Evolutionary conservation across 305 asterid genomes (phyloP), one percentile per base, ranked within the genome.

Genomic region (Striga hermonthica): DNA sequence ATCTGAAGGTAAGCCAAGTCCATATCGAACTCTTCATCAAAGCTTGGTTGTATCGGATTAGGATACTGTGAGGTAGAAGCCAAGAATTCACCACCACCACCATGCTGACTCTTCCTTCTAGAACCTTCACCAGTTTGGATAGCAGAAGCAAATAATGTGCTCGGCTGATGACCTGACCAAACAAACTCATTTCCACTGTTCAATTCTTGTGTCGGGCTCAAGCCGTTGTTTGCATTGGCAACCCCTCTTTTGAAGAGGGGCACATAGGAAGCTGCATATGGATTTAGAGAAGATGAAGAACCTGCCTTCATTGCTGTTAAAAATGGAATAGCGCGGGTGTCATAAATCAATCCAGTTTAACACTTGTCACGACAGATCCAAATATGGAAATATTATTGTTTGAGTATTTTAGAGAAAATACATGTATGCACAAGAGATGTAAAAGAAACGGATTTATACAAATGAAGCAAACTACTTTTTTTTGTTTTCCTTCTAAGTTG

Each of bases 1-100:
- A 80, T 80, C 83, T 84, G 95, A 72, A 91, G 89, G 76, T 77
- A 84, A 52, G 80, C 80, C 71, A 91, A 64, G 74, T 87, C 92
- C 84, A 86, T 82, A 60, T 84, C 90, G 73, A 28, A 70, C 2
- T 83, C 88, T 68, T 77, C 90, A 71, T 74, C 85, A 45, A 60
- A 12, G 41, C 57, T 52, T 38, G 72, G 62, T 67, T 80, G 54
- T 16, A 48, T 9, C 55, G 78, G 78, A 61, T 63, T 68, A 9
- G 69, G 79, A 71, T 73, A 64, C 11, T 71, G 79, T 61, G 91
- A 86, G 6, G 89, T 74, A 0, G 86, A 82, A 70, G 87, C 85
- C 73, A 76, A 72, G 38, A 69, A 70, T 64, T 68, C 87, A 63
- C 69, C 63, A 63, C 57, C 79, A 69, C 70, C 57, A 53, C 71